Conservation (phyloP, 345 rosid species). For the Cardamine occulta region DNA sequence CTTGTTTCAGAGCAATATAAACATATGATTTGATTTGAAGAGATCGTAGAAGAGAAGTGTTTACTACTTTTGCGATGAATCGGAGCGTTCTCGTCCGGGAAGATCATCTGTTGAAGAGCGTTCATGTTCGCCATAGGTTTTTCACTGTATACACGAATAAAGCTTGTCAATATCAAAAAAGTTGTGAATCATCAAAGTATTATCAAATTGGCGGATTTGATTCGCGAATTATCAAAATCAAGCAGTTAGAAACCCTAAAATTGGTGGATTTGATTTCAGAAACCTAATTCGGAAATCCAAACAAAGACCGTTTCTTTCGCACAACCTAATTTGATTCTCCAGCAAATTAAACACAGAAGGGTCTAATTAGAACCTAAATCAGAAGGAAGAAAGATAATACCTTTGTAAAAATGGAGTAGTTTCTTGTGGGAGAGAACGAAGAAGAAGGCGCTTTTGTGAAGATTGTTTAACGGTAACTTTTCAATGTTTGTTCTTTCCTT, state of each 20-base stretch:
- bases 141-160: background rate
- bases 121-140: constrained; percentile 38
- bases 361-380: background rate
- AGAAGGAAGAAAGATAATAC: background rate
- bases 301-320: background rate
- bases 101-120: constrained; percentile 36
- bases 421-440: constrained; percentile 19
- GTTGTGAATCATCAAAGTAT: background rate
- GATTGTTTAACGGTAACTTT: constrained; percentile 30
- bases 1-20: background rate
- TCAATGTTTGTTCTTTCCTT: constrained; percentile 14
- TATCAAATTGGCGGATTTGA: background rate
- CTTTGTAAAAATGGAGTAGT: background rate
- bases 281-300: background rate
- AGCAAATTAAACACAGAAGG: background rate
- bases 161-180: background rate
- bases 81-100: constrained; percentile 45
- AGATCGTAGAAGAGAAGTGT: background rate
- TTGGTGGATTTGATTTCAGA: background rate
- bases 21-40: background rate
- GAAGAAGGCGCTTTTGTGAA: constrained; percentile 29
- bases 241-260: constrained; percentile 24
- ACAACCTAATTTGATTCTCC: background rate
- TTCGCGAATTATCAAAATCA: background rate
- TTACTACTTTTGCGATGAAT: constrained; percentile 34